Conservation (phyloP, 1,284 basidiomycete genomes). For the Leccinum solheimii region DNA sequence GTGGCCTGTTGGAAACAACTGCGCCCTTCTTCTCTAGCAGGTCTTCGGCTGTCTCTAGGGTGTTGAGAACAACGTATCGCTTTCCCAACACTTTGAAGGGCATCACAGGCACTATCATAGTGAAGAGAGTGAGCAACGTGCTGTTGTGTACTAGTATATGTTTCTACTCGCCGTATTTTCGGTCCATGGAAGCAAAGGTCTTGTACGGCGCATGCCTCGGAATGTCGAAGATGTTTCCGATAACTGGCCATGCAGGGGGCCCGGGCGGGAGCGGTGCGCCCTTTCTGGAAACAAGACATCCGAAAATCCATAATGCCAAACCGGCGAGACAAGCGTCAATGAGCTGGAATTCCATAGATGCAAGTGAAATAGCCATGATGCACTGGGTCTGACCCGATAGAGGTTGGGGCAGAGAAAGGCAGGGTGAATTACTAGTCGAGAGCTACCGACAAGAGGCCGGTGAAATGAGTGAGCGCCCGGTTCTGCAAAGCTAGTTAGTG, state of each 20-base stretch:
- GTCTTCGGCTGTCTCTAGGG: conserved; percentile 13
- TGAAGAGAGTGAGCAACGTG: conserved; percentile 19
- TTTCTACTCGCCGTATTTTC: conserved; percentile 40
- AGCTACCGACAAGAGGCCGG: no score
- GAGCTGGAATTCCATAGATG: neutral
- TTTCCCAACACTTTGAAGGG: conserved; percentile 7
- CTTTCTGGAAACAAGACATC: neutral
- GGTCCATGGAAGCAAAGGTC: conserved; percentile 44
- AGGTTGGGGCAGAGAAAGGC: no score
- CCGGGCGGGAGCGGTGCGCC: conserved; percentile 27
- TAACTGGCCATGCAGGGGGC: conserved; percentile 28
- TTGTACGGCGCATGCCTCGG: conserved; percentile 41
- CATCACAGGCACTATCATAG: conserved; percentile 23
- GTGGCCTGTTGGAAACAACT: conserved; percentile 21
- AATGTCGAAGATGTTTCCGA: conserved; percentile 44
- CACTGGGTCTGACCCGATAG: no score
- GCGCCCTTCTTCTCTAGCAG: conserved; percentile 27
- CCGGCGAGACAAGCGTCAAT: conserved; percentile 11
- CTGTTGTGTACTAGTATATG: conserved; percentile 24
- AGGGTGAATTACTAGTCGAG: no score
- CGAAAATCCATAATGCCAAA: conserved; percentile 2
- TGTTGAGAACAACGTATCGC: conserved; percentile 20
- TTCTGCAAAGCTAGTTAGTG: no score
- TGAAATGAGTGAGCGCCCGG: no score
- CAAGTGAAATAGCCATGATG: neutral